These are phyloP conservation scores for Auricularia sp. DNA, from an alignment of 768 basidiomycete genomes.

Conservation along the genomic window DNA sequence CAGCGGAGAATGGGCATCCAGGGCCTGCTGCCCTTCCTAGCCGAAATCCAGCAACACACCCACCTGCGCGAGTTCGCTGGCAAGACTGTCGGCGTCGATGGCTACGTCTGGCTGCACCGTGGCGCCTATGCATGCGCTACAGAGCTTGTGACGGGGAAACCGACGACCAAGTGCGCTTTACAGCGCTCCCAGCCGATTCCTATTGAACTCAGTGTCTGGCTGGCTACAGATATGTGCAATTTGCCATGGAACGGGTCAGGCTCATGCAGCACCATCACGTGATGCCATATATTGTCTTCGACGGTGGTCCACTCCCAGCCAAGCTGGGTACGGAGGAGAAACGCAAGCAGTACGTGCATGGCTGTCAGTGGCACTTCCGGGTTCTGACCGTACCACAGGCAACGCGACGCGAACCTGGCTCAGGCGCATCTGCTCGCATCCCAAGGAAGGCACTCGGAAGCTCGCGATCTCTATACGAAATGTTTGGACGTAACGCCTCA, in stretches of 20 bases:
- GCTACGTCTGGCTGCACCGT: constrained; percentile 88
- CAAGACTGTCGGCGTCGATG: constrained; percentile 84
- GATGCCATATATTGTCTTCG: constrained; percentile 87
- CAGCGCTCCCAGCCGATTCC: background rate
- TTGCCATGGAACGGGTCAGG: constrained; percentile 86
- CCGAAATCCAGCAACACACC: constrained; percentile 71
- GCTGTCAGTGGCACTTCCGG: background rate
- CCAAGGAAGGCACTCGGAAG: constrained; percentile 71
- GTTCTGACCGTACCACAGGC: constrained; percentile 21
- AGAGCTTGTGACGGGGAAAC: constrained; percentile 77
- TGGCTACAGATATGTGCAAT: constrained; percentile 77
- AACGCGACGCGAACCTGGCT: constrained; percentile 65
- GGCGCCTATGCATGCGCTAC: constrained; percentile 85
- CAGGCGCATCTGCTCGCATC: constrained; percentile 62
- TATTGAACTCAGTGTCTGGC: background rate
- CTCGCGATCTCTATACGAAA: constrained; percentile 81
- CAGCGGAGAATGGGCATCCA: constrained; percentile 68
- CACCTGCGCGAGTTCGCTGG: constrained; percentile 77
- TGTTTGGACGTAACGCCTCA: constrained; percentile 92
- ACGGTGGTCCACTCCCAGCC: constrained; percentile 90
- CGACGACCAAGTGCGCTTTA: constrained; percentile 64
- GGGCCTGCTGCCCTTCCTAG: constrained; percentile 81
- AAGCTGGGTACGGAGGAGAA: constrained; percentile 84
- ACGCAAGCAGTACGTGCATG: constrained; percentile 39
- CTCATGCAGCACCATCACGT: constrained; percentile 78